These are phyloP conservation scores for Penicillium fuscoglaucum DNA, from an alignment of 2,329 filamentous ascomycete species.

Conservation along the genomic window DNA sequence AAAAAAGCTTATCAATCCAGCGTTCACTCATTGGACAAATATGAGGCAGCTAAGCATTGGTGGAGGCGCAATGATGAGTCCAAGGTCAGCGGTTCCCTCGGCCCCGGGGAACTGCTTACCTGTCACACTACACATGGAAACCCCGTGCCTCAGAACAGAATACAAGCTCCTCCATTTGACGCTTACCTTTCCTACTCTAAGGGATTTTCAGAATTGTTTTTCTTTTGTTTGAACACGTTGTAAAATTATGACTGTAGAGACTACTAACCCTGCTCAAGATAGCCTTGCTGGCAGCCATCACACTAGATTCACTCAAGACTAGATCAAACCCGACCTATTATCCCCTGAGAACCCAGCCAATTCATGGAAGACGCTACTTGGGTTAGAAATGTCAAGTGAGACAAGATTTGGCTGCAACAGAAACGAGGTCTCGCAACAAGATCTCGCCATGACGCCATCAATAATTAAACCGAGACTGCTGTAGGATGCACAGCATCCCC, in stretches of 20 bases:
- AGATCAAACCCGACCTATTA: background rate
- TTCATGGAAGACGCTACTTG: background rate
- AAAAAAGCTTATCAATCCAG: conserved; percentile 1
- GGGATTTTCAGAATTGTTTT: background rate
- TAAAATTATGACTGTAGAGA: background rate
- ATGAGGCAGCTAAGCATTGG: conserved; percentile 11
- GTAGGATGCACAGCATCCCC: background rate
- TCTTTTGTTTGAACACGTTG: background rate
- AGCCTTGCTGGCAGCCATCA: background rate
- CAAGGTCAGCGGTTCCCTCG: background rate
- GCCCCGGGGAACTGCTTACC: background rate
- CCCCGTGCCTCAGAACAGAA: background rate
- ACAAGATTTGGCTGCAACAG: background rate
- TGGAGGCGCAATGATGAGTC: conserved; percentile 9
- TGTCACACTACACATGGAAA: background rate
- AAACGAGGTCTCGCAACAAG: background rate
- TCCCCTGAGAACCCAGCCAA: background rate
- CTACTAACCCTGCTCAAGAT: background rate
- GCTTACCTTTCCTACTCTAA: background rate
- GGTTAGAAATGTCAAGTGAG: background rate
- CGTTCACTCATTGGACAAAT: conserved; percentile 3
- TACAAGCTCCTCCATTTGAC: background rate
- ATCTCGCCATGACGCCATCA: background rate
- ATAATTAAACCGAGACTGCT: background rate
- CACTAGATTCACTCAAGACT: background rate